Conservation (phyloP, 169 alveolate species). For the Blepharisma undulans region DNA sequence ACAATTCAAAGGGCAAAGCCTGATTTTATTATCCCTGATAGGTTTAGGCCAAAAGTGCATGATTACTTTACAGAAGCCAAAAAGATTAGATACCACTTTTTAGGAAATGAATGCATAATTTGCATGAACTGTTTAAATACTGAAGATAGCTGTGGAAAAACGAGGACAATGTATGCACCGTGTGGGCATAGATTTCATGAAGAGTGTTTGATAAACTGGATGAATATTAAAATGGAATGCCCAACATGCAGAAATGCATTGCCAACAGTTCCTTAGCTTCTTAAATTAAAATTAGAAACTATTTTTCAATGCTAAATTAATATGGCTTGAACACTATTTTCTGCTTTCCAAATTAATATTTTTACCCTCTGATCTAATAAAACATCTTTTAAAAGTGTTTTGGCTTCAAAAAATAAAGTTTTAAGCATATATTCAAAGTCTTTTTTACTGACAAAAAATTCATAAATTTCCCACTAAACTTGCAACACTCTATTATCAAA, state of each 20-base stretch:
- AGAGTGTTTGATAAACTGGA: conserved; percentile 92
- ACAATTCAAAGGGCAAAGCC: conserved; percentile 59
- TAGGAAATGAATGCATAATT: conserved; percentile 68
- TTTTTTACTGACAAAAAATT: not conserved
- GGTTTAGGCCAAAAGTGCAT: conserved; percentile 50
- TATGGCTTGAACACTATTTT: no score
- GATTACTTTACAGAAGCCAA: conserved; percentile 52
- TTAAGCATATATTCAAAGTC: not conserved
- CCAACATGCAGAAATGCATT: conserved; percentile 89
- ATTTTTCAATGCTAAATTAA: not conserved
- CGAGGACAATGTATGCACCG: conserved; percentile 84
- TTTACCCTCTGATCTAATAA: not conserved
- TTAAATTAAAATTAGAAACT: no score
- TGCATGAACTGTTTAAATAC: conserved; percentile 58
- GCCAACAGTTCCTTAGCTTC: conserved; percentile 42
- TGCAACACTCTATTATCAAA: not conserved
- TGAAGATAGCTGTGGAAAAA: conserved; percentile 1
- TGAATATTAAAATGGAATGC: conserved; percentile 91
- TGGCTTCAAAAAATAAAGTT: not conserved
- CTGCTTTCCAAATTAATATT: no score
- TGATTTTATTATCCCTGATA: conserved; percentile 65
- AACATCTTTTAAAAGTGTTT: no score
- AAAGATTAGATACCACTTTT: conserved; percentile 35
- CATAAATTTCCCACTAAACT: not conserved
- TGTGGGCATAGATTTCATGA: conserved; percentile 94